Base-by-base conservation (phyloP, 192 early-diverging fungal species). In the Entrophospora sp. region DNA sequence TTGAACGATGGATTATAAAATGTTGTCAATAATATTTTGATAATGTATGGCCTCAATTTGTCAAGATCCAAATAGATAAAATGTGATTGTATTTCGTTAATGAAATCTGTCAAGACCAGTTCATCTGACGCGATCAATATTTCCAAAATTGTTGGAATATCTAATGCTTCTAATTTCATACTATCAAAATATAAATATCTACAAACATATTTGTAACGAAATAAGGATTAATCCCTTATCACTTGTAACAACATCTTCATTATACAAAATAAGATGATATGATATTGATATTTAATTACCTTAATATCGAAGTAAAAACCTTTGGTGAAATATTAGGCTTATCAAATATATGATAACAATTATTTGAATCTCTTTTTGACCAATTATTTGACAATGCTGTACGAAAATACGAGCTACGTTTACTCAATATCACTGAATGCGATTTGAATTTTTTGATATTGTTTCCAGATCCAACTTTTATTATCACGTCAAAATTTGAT, bases 281-380 rank as follows among this genome's bases (percentile, higher is more conserved):
- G 20, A 45, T 16, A 46, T 20, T 18, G 6, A 36, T 31, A 36
- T 8, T 25, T 22, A 16, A 20, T 45, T 42, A 62, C 60, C 60
- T 62, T 20, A 62, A 22, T 14, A 62, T 45, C 4, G 43, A 7
- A 10, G 27, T 45, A 44, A 62, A 62, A 13, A 62, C 60, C 18
- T 45, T 62, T n/a, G 60, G 42, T 0, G 60, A 45, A 5, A 62
- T 34, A 32, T 62, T 62, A 20, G 60, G 60, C 28, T 62, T 62
- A 25, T 45, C 43, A 32, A 62, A 44, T 43, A 43, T 18, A 12
- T 16, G 13, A 2, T 36, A 57, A 25, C 20, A 57, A 28, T 35
- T 42, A 30, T 62, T 27, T 14, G 7, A 38, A 1, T 44, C n/a
- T 45, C 32, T 45, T 32, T 45, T 62, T 10, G 42, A 38, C 60